A percentile compares a stretch with the other conserved stretches of the same genome.
phyloP scores from a whole-genome alignment of 164 flowering plant species.

The Cinnamomum chago region DNA sequence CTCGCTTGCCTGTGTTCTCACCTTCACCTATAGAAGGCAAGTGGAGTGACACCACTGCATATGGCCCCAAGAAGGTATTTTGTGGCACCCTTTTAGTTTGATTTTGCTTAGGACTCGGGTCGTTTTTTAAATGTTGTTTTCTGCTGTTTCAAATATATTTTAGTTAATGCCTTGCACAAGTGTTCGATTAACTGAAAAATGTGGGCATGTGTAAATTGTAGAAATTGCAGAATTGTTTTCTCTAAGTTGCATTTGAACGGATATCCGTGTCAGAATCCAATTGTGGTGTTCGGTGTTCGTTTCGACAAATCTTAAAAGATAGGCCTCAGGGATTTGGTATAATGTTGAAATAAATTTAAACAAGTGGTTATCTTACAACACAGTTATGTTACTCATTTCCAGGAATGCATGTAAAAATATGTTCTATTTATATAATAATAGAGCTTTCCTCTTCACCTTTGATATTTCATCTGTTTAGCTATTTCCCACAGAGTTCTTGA shows the following conservation, averaged over 20 bases:
- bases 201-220: neutral
- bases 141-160: neutral
- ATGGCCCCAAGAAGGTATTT: conserved; percentile 70
- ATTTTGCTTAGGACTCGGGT: neutral
- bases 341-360: too few species aligned
- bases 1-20: conserved; percentile 29
- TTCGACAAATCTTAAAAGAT: too few species aligned
- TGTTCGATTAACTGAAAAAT: neutral
- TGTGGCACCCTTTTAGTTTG: neutral
- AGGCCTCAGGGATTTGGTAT: too few species aligned
- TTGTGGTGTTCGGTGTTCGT: too few species aligned
- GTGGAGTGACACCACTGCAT: conserved; percentile 75
- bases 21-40: conserved; percentile 37
- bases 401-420: too few species aligned
- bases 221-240: neutral
- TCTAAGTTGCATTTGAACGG: too few species aligned
- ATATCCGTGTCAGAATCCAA: too few species aligned
- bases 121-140: neutral
- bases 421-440: too few species aligned
- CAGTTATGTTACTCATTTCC: neutral
- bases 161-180: too few species aligned
- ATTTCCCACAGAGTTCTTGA: neutral
- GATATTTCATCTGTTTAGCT: neutral
- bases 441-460: neutral
- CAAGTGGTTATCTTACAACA: too few species aligned